phyloP scores from a whole-genome alignment of 2,329 filamentous ascomycete genomes.

The Fusarium sp. region DNA sequence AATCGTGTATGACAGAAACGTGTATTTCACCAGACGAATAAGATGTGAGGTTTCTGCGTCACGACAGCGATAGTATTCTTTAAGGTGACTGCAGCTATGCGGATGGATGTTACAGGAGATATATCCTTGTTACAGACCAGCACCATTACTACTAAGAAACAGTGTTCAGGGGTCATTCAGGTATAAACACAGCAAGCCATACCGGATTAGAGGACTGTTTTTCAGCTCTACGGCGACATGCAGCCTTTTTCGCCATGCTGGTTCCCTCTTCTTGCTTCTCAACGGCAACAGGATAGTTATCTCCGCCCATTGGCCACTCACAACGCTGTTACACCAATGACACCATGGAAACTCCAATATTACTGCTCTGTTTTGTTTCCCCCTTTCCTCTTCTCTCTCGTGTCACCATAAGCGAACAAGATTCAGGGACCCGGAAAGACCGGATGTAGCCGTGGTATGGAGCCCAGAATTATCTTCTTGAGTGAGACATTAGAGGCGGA shows the following conservation, averaged over 20 bases:
- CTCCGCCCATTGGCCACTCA: not conserved
- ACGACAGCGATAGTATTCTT: not conserved
- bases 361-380: not conserved
- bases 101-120: constrained; percentile 19
- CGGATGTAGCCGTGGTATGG: not conserved
- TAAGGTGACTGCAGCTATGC: not conserved
- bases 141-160: not conserved
- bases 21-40: not conserved
- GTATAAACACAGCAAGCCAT: not conserved
- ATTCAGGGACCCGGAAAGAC: not conserved
- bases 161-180: not conserved
- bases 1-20: not conserved
- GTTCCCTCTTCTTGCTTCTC: not conserved
- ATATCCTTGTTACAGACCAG: constrained; percentile 10
- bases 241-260: not conserved
- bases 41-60: not conserved
- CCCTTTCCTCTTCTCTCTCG: not conserved
- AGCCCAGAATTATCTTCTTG: not conserved
- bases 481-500: not conserved
- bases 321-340: not conserved
- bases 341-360: not conserved
- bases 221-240: constrained; percentile 1
- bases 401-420: not conserved
- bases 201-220: not conserved
- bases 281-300: not conserved